A percentile compares a stretch with the other conserved stretches of the same genome.
phyloP scores from a whole-genome alignment of 768 basidiomycete genomes.

The Sutorius australiensis region DNA sequence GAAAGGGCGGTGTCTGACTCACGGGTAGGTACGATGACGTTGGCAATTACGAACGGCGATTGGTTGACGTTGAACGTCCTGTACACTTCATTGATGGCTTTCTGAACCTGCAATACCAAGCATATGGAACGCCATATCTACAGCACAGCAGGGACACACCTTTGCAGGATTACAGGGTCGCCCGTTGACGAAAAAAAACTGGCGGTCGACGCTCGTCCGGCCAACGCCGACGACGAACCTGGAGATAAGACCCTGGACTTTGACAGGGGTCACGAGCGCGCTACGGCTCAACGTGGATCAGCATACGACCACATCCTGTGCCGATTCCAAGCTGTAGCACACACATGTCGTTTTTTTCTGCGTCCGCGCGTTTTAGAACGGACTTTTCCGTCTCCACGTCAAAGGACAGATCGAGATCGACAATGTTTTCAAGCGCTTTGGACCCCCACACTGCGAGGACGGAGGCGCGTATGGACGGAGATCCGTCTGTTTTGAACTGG shows the following conservation, averaged over 20 bases:
- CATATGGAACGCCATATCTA: not conserved
- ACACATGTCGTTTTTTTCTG: conserved; percentile 19
- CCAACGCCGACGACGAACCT: conserved; percentile 75
- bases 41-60: conserved; percentile 76
- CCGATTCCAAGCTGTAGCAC: conserved; percentile 4
- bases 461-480: conserved; percentile 55
- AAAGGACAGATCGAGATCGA: conserved; percentile 69
- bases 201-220: conserved; percentile 74
- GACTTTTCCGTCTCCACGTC: conserved; percentile 62
- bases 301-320: not conserved
- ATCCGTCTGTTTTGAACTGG: conserved; percentile 72
- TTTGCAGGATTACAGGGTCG: conserved; percentile 80
- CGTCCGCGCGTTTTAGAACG: conserved; percentile 18
- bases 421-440: conserved; percentile 69
- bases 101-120: conserved; percentile 58
- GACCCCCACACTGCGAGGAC: conserved; percentile 81
- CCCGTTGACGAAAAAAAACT: conserved; percentile 91
- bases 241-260: conserved; percentile 77
- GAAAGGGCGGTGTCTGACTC: conserved; percentile 16
- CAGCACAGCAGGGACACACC: conserved; percentile 35
- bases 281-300: conserved; percentile 10
- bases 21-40: conserved; percentile 82
- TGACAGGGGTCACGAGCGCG: conserved; percentile 38
- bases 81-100: conserved; percentile 91
- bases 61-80: conserved; percentile 75